phyloP scores from a whole-genome alignment of 331 rosid species.

The Prunus yedoensis region DNA sequence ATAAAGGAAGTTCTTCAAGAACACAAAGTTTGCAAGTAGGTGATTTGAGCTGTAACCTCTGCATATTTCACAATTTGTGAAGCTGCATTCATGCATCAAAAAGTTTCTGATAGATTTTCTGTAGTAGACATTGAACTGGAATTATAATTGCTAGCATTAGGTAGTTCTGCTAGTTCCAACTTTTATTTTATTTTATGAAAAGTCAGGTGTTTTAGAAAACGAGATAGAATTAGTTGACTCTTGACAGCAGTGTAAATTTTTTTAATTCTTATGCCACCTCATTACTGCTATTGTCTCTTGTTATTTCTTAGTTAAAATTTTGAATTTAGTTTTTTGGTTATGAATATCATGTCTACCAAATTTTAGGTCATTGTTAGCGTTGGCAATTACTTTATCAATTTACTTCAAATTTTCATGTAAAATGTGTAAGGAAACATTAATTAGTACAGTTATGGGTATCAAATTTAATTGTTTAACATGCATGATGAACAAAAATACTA shows the following conservation, averaged over 20 bases:
- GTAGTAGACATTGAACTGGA: background rate
- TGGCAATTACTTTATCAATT: too few relatives aligned
- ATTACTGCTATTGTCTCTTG: too few relatives aligned
- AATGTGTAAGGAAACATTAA: too few relatives aligned
- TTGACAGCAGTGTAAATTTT: background rate
- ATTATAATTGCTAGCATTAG: background rate
- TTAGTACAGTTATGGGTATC: too few relatives aligned
- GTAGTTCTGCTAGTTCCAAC: background rate
- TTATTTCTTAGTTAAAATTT: background rate
- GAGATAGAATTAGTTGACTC: background rate
- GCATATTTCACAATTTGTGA: background rate
- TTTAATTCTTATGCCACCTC: background rate
- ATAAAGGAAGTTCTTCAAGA: slow-evolving; percentile 66
- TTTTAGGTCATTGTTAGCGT: too few relatives aligned
- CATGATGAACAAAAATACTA: too few relatives aligned
- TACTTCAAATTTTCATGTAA: too few relatives aligned
- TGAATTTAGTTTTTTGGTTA: too few relatives aligned
- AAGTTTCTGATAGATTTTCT: background rate
- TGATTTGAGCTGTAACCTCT: background rate
- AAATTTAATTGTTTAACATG: too few relatives aligned
- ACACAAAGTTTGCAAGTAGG: slow-evolving; percentile 88
- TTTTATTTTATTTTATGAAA: background rate
- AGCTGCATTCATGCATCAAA: background rate
- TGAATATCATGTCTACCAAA: too few relatives aligned
- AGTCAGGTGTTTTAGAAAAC: background rate